These are phyloP conservation scores for Pseudoperonospora humuli DNA, from an alignment of 352 stramenopile species.

Conservation along the genomic window DNA sequence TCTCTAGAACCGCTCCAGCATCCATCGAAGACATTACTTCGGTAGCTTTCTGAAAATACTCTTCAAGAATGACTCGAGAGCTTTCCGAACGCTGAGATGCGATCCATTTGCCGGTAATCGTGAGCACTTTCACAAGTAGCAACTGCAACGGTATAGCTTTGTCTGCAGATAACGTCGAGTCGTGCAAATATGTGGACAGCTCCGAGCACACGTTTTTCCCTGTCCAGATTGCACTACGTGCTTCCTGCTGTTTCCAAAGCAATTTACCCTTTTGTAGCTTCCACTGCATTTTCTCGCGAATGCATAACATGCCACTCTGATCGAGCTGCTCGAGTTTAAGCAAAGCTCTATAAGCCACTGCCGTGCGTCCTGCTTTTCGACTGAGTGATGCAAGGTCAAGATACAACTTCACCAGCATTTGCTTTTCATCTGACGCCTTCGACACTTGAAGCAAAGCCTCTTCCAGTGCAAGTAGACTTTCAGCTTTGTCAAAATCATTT, in stretches of 20 bases:
- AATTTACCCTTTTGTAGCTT: constrained; percentile 74
- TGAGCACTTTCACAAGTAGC: constrained; percentile 55
- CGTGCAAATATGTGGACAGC: constrained; percentile 22
- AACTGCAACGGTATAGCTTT: constrained; percentile 32
- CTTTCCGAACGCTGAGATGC: constrained; percentile 88
- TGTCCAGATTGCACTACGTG: constrained; percentile 63
- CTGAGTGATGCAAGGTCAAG: constrained; percentile 46
- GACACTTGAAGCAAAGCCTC: constrained; percentile 47
- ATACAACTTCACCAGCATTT: constrained; percentile 44
- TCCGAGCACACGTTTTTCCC: constrained; percentile 51
- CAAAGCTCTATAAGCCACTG: constrained; percentile 59
- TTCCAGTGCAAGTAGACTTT: constrained; percentile 55
- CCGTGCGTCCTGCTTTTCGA: constrained; percentile 54
- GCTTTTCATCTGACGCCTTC: constrained; percentile 11
- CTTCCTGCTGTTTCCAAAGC: constrained; percentile 68
- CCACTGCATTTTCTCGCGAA: constrained; percentile 49
- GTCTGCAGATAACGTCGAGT: constrained; percentile 7
- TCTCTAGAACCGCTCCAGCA: constrained; percentile 24
- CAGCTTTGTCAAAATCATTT: constrained; percentile 47
- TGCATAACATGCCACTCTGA: constrained; percentile 18
- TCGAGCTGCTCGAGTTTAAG: constrained; percentile 55
- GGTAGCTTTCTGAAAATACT: constrained; percentile 85
- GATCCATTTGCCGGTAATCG: constrained; percentile 89
- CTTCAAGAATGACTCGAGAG: constrained; percentile 88
- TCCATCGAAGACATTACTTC: constrained; percentile 48